Evolutionary conservation across 2,329 filamentous ascomycete species (phyloP).

Genomic region (Ophiostoma sp.): DNA sequence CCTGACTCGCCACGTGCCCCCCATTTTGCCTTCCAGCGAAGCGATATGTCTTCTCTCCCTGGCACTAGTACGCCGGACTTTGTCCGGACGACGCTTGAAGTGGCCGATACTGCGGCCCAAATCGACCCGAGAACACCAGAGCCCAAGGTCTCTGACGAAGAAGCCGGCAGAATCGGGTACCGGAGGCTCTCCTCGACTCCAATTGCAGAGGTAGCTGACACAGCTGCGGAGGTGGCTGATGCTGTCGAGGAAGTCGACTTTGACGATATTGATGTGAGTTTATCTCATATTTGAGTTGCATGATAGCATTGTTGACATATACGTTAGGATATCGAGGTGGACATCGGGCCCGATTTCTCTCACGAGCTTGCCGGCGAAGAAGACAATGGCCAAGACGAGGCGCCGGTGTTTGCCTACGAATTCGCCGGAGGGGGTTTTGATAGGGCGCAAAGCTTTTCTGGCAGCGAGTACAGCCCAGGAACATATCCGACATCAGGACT

Average conservation of each 20-base stretch:
- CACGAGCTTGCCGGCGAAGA: slow-evolving; percentile 23
- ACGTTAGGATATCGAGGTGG: slow-evolving; percentile 14
- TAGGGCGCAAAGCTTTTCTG: slow-evolving; percentile 21
- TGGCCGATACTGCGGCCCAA: slow-evolving; percentile 34
- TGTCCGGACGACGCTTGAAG: slow-evolving; percentile 33
- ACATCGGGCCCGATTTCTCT: slow-evolving; percentile 24
- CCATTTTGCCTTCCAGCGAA: neutral
- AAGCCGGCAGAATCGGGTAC: slow-evolving; percentile 25
- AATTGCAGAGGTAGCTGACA: slow-evolving; percentile 35
- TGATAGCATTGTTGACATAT: neutral
- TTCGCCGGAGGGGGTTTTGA: neutral
- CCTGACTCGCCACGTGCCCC: slow-evolving; percentile 21
- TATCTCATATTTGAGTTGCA: neutral
- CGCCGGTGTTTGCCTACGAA: slow-evolving; percentile 41
- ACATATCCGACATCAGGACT: neutral
- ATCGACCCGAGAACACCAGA: slow-evolving; percentile 33
- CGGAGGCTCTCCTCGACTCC: slow-evolving; percentile 37
- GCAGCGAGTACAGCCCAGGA: slow-evolving; percentile 15
- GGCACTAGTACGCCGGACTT: slow-evolving; percentile 30
- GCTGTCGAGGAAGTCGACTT: slow-evolving; percentile 40
- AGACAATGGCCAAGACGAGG: slow-evolving; percentile 27
- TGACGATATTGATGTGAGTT: slow-evolving; percentile 30
- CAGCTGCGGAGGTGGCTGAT: slow-evolving; percentile 37
- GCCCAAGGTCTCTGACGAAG: slow-evolving; percentile 33
- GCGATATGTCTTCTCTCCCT: slow-evolving; percentile 22